These are phyloP conservation scores for Escallonia rubra DNA, from an alignment of 129 eudicot genomes.

Conservation along the genomic window DNA sequence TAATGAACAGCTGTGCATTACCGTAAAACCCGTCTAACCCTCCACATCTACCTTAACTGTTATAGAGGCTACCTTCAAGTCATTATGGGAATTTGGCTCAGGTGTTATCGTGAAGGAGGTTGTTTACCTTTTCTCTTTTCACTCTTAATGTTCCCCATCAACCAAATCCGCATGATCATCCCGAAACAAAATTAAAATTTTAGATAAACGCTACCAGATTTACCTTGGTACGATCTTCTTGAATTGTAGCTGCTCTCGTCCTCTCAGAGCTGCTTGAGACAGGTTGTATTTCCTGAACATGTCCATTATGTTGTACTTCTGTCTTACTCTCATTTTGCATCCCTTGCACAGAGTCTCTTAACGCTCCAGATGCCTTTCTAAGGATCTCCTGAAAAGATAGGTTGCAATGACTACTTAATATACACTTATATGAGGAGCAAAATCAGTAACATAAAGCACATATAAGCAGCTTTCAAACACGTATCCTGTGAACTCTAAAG, in stretches of 20 bases:
- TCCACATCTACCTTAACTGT: no score
- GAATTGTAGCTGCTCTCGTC: constrained; percentile 34
- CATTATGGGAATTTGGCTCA: no score
- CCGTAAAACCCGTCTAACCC: no score
- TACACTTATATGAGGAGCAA: not conserved
- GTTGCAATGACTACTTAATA: not conserved
- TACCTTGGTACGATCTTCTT: constrained; percentile 47
- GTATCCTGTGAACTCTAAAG: no score
- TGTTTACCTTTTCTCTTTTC: not conserved
- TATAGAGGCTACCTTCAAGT: no score
- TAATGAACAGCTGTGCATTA: no score
- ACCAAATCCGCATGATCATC: not conserved
- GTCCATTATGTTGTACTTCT: constrained; percentile 17
- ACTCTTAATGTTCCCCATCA: not conserved
- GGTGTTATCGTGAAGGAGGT: no score
- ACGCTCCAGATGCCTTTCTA: constrained; percentile 57
- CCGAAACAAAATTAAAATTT: constrained; percentile 2
- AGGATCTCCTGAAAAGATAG: constrained; percentile 51
- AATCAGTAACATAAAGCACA: not conserved
- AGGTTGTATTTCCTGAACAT: constrained; percentile 23
- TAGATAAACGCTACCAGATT: not conserved
- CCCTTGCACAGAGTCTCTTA: constrained; percentile 31
- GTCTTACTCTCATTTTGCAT: constrained; percentile 34
- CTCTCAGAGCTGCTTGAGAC: constrained; percentile 41
- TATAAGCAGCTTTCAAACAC: no score